Conservation (phyloP, 2,329 filamentous ascomycete genomes). For the Penicillium sp. region DNA sequence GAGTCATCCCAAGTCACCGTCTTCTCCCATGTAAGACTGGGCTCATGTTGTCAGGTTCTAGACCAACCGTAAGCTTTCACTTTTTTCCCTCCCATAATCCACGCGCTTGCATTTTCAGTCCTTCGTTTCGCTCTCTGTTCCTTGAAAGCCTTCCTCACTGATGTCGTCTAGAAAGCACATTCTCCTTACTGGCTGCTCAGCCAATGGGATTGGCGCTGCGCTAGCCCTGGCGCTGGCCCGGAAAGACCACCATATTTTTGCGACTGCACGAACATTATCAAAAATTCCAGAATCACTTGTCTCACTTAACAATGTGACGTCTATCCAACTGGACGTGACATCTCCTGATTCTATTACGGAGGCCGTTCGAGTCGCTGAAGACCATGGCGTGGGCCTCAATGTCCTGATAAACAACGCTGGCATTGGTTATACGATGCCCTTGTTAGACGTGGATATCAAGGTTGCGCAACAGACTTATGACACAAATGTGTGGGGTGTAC, state of each 20-base stretch:
- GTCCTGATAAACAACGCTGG: conserved; percentile 8
- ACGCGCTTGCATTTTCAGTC: no score
- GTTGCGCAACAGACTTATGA: conserved; percentile 36
- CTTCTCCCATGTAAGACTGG: no score
- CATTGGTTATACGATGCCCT: conserved; percentile 24
- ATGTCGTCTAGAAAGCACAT: conserved; percentile 1
- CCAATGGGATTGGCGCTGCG: conserved; percentile 37
- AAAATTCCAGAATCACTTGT: conserved; percentile 3
- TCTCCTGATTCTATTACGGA: conserved; percentile 11
- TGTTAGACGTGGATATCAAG: conserved; percentile 30
- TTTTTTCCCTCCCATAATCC: no score
- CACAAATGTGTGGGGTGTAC: conserved; percentile 34
- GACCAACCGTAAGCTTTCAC: no score
- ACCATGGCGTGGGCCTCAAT: conserved; percentile 4
- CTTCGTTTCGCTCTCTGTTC: no score
- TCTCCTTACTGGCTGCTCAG: conserved; percentile 37
- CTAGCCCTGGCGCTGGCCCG: conserved; percentile 27
- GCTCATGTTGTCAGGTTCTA: no score
- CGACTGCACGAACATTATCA: conserved; percentile 34
- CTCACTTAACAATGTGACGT: conserved; percentile 2
- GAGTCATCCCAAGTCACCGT: no score
- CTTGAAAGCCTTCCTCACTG: no score
- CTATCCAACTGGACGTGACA: conserved; percentile 17
- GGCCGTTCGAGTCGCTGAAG: conserved; percentile 3
- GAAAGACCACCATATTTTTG: conserved; percentile 37